These are phyloP conservation scores for Euphorbia schlechtendalii DNA, from an alignment of 441 rosid genomes.

Conservation along the genomic window DNA sequence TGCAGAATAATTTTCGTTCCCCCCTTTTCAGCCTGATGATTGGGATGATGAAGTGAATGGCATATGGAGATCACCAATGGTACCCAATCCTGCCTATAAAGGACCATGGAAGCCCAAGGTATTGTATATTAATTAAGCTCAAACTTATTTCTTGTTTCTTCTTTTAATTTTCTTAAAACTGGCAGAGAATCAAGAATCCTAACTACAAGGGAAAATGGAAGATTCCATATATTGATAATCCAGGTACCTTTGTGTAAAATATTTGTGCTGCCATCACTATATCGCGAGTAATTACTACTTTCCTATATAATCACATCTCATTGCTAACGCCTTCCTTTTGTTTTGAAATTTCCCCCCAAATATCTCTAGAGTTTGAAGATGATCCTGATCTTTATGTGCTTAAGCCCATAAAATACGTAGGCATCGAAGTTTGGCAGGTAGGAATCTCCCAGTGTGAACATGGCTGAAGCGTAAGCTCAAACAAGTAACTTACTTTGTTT, in stretches of 20 bases:
- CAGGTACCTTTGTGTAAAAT: constrained; percentile 42
- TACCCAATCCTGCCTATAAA: constrained; percentile 84
- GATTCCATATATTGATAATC: constrained; percentile 84
- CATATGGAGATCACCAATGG: constrained; percentile 65
- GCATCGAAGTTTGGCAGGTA: constrained; percentile 97
- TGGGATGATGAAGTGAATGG: constrained; percentile 92
- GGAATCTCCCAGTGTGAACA: background rate
- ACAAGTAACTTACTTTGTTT: background rate
- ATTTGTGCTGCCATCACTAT: background rate
- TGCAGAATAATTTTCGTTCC: constrained; percentile 3
- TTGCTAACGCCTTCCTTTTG: constrained; percentile 4
- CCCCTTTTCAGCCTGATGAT: constrained; percentile 55
- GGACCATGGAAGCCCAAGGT: constrained; percentile 97
- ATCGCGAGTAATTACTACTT: background rate
- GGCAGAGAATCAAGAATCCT: constrained; percentile 85
- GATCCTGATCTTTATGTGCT: constrained; percentile 91
- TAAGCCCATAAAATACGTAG: constrained; percentile 71
- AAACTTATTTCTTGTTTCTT: constrained; percentile 6
- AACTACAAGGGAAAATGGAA: constrained; percentile 91
- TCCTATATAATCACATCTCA: background rate
- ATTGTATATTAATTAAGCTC: constrained; percentile 1
- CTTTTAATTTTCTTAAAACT: background rate
- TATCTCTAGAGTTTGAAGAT: constrained; percentile 79
- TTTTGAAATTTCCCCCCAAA: constrained; percentile 4
- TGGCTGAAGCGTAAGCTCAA: background rate